phyloP scores from a whole-genome alignment of 371 early-diverging fungal genomes.

The Smittium culicis region DNA sequence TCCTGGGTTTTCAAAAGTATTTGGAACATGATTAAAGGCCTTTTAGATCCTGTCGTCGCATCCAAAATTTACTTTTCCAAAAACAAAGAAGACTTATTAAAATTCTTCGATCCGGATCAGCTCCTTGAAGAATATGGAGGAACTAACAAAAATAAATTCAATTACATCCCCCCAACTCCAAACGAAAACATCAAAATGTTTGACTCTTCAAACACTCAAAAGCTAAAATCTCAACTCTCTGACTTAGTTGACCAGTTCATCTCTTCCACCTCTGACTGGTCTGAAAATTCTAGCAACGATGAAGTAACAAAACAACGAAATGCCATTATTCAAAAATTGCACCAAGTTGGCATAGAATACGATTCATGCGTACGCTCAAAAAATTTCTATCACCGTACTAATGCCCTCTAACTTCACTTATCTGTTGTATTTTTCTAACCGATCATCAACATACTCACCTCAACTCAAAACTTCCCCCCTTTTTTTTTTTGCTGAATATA shows the following conservation, averaged over 20 bases:
- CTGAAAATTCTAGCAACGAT: not conserved
- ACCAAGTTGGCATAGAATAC: slow-evolving; percentile 9
- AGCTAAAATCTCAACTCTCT: not conserved
- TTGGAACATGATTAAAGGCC: slow-evolving; percentile 44
- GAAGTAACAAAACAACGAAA: not conserved
- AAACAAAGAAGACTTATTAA: slow-evolving; percentile 36
- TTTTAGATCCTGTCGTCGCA: slow-evolving; percentile 83
- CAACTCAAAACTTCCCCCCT: too few species aligned
- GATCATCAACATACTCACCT: too few species aligned
- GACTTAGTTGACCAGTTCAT: slow-evolving; percentile 16
- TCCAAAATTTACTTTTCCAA: slow-evolving; percentile 71
- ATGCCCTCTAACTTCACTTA: not conserved
- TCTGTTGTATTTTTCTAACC: too few species aligned
- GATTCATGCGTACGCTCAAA: slow-evolving; percentile 24
- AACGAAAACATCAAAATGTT: slow-evolving; percentile 28
- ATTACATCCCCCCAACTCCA: slow-evolving; percentile 19
- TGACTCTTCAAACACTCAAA: slow-evolving; percentile 10
- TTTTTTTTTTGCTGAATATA: too few species aligned
- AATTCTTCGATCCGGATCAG: slow-evolving; percentile 39
- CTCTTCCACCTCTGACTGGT: slow-evolving; percentile 18
- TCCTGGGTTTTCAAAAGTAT: slow-evolving; percentile 69
- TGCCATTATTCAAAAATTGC: slow-evolving; percentile 11
- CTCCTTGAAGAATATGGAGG: slow-evolving; percentile 29
- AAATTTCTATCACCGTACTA: slow-evolving; percentile 28
- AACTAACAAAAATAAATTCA: slow-evolving; percentile 15